Evolutionary conservation across 495 filamentous ascomycete genomes (phyloP).

Genomic region (Tuber aestivum): DNA sequence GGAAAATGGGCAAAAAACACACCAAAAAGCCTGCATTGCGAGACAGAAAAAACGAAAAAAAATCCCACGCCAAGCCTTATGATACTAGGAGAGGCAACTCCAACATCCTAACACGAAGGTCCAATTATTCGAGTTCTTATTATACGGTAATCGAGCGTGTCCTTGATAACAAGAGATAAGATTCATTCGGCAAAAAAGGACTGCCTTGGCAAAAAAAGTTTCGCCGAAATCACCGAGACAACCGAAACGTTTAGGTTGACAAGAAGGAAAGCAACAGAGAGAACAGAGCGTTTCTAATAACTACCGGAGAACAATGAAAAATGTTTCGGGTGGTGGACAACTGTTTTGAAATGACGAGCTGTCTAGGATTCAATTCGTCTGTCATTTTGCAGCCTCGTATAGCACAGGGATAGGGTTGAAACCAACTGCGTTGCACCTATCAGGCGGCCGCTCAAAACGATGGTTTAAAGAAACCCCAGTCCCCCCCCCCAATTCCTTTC

Average conservation of each 20-base stretch:
- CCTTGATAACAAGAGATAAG: not conserved
- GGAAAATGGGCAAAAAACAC: not conserved
- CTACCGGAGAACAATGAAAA: constrained; percentile 1
- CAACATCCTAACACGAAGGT: not conserved
- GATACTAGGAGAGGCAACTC: not conserved
- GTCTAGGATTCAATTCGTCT: not conserved
- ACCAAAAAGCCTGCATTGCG: too few species aligned
- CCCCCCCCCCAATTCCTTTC: constrained; percentile 1
- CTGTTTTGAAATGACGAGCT: not conserved
- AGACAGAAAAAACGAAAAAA: not conserved
- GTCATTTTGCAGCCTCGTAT: not conserved
- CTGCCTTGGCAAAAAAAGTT: not conserved
- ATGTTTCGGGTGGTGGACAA: not conserved
- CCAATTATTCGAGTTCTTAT: not conserved
- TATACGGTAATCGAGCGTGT: not conserved
- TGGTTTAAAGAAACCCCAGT: not conserved
- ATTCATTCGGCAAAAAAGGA: not conserved
- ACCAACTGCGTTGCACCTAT: not conserved
- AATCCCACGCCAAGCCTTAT: not conserved
- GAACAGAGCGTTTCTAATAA: not conserved
- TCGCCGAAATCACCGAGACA: not conserved
- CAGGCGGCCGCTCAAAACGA: not conserved
- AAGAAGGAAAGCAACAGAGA: not conserved
- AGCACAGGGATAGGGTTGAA: not conserved
- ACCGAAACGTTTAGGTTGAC: not conserved